Evolutionary conservation across 306 rosid species (phyloP), one percentile per base, ranked within the genome.

Genomic region (Pterocarpus santalinus): DNA sequence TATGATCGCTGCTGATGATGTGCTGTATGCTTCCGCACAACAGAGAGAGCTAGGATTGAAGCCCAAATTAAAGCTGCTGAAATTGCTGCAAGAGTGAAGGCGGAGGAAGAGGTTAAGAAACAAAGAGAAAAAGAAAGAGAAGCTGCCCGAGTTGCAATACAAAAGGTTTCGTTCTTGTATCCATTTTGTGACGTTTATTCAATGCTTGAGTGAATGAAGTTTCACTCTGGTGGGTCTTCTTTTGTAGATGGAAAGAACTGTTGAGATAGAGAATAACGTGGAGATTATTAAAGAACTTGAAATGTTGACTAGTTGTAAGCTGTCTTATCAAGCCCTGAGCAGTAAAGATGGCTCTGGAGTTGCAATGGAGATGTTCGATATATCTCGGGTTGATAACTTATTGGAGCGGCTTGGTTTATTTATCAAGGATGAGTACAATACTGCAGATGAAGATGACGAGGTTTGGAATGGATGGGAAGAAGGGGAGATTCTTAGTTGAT

Each of bases 11-110:
- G 16, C 16, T 52, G 14, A 22, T 66, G 47, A 55, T 22, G 43
- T 28, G 1, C 13, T 67, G 34, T 0, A 49, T 49, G 4, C 16
- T 49, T 15, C 55, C 2, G 15, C 12, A 49, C 41, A 8, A 33
- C 85, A 90, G 97, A 92, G 85, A 84, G 80, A 33, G 89, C 83
- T 49, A 88, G 87, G 69, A 80, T 90, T 41, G 92, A 90, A 79
- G 92, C 91, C 4, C 84, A 87, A 87, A 80, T 88, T 44, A 80
- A 75, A 83, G 91, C 83, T 56, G 90, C 89, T 56, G 85, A 88
- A 69, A 87, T 68, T 61, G 94, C 89, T 15, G 71, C 79, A 43
- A 76, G 67, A 73, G n/a, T 22, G 79, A 90, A 65, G 80, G 85
- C 83, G 16, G 89, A 88, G 68, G 78, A 68, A 32, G 90, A 84